Conservation (phyloP, 176 grass and related monocot genomes). For the Panicum miliaceum region DNA sequence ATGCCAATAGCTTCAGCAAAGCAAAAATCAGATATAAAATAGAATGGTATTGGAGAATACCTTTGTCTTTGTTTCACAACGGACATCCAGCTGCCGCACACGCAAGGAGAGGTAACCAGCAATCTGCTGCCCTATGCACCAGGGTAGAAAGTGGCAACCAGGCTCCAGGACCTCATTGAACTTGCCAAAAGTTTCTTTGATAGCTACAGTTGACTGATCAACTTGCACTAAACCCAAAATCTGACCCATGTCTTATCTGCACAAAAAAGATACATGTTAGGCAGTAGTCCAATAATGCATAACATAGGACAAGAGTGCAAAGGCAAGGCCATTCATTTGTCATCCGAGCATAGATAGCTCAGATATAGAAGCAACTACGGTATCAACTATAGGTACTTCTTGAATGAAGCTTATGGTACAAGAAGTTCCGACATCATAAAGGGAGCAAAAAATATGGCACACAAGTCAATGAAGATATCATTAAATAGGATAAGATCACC, state of each 20-base stretch:
- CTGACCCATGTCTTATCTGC: constrained; percentile 66
- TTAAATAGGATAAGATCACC: neutral
- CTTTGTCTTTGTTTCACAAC: constrained; percentile 87
- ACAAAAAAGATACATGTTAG: constrained; percentile 29
- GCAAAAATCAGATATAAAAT: neutral
- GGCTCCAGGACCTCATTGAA: constrained; percentile 70
- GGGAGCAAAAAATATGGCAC: constrained; percentile 7
- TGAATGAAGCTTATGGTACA: neutral
- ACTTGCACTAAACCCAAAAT: constrained; percentile 59
- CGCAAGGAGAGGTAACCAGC: constrained; percentile 73
- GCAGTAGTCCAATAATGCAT: neutral
- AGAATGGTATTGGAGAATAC: constrained; percentile 30
- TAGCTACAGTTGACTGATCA: constrained; percentile 73
- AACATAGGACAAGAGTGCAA: constrained; percentile 24
- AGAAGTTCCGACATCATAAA: neutral
- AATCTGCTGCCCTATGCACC: constrained; percentile 69
- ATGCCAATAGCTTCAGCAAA: neutral
- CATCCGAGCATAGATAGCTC: neutral
- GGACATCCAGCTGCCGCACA: constrained; percentile 75
- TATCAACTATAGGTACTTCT: constrained; percentile 1
- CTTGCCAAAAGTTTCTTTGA: constrained; percentile 77
- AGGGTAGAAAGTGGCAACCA: constrained; percentile 76
- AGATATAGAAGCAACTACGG: neutral
- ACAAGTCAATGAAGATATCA: neutral
- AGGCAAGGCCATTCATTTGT: constrained; percentile 31